These are phyloP conservation scores for Yamadazyma sp. DNA, from an alignment of 805 yeast genomes.

Conservation along the genomic window DNA sequence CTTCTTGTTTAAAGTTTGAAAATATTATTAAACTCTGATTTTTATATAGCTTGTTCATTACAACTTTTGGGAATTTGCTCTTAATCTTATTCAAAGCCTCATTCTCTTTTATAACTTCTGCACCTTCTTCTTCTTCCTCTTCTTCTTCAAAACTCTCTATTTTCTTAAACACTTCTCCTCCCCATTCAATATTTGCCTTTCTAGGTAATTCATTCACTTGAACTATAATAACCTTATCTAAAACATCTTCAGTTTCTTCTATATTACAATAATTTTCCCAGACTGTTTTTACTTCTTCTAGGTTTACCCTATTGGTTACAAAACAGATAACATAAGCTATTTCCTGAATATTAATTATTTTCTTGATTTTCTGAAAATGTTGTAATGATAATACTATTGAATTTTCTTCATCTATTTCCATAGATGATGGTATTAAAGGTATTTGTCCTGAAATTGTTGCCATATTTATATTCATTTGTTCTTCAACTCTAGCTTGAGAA, in stretches of 20 bases:
- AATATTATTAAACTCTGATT: slow-evolving; percentile 7
- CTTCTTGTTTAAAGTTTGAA: slow-evolving; percentile 12
- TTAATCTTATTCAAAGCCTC: slow-evolving; percentile 2
- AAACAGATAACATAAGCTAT: slow-evolving; percentile 55
- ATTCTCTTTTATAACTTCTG: too few relatives aligned
- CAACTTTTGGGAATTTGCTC: slow-evolving; percentile 1
- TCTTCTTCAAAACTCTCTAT: slow-evolving; percentile 42
- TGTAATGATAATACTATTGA: slow-evolving; percentile 55
- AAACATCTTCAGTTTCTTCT: slow-evolving; percentile 16
- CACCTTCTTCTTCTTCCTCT: too few relatives aligned
- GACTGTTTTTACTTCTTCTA: slow-evolving; percentile 27
- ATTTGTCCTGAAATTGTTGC: slow-evolving; percentile 86
- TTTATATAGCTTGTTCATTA: slow-evolving; percentile 1
- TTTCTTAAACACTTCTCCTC: slow-evolving; percentile 51
- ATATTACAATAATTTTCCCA: slow-evolving; percentile 45
- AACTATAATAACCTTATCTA: slow-evolving; percentile 44
- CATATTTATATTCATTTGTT: slow-evolving; percentile 34
- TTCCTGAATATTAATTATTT: slow-evolving; percentile 45
- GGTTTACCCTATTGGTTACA: slow-evolving; percentile 33
- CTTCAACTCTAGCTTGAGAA: slow-evolving; percentile 72
- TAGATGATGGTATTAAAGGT: slow-evolving; percentile 70
- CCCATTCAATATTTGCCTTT: slow-evolving; percentile 70
- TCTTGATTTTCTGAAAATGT: slow-evolving; percentile 64
- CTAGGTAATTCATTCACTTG: slow-evolving; percentile 60
- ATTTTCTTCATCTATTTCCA: slow-evolving; percentile 42